phyloP scores from a whole-genome alignment of 2,329 filamentous ascomycete genomes.

The Venturia asperata region DNA sequence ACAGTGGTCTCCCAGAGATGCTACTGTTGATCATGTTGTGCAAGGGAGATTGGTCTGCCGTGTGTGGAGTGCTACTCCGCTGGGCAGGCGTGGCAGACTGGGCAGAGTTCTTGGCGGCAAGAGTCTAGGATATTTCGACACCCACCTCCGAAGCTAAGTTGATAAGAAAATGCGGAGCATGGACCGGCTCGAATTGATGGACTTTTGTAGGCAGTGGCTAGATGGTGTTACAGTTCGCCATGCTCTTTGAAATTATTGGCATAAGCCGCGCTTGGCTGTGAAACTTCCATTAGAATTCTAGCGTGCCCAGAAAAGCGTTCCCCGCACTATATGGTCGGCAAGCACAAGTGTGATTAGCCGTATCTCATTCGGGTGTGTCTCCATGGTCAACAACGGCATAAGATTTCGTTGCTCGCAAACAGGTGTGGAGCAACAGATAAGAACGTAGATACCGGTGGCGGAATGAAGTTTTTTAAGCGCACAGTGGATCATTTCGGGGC shows the following conservation, averaged over 20 bases:
- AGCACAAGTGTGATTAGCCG: neutral
- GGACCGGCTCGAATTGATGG: neutral
- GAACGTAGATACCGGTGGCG: neutral
- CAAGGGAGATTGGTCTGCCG: neutral
- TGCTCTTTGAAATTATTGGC: neutral
- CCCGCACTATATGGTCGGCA: neutral
- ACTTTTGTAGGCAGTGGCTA: neutral
- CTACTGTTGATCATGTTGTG: neutral
- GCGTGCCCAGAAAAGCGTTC: neutral
- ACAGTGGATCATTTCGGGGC: neutral
- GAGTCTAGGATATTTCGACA: neutral
- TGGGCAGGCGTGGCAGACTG: slow-evolving; percentile 1
- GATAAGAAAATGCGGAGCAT: neutral
- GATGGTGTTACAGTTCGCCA: neutral
- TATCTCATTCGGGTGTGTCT: neutral
- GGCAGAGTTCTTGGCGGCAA: neutral
- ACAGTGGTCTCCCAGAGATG: neutral
- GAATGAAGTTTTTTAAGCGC: neutral
- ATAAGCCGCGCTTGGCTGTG: neutral
- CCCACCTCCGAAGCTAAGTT: neutral
- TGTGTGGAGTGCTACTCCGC: neutral
- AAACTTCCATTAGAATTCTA: neutral
- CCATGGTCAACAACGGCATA: neutral
- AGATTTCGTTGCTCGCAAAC: neutral
- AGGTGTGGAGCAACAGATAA: neutral